Percentiles rank a stretch among this genome's conserved stretches.
These are phyloP conservation scores for Ceratobasidium sp. DNA, from an alignment of 1,284 basidiomycete species.

Conservation along the genomic window DNA sequence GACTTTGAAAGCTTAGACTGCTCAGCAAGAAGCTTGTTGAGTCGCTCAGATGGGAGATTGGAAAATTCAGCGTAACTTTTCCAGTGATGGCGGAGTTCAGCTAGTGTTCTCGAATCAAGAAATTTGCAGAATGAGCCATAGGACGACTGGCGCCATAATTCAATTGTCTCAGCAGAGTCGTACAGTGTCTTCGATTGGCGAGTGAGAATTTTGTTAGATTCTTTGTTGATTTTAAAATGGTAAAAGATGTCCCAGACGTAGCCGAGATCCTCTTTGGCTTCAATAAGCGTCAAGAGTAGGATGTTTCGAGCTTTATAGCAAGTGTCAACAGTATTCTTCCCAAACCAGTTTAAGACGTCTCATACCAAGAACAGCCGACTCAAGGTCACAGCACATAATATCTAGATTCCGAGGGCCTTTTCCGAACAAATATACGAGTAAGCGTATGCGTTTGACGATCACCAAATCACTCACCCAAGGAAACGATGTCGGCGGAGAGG, in stretches of 20 bases:
- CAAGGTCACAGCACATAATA: constrained; percentile 71
- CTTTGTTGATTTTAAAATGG: too few species aligned
- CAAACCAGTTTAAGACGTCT: neutral
- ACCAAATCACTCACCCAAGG: neutral
- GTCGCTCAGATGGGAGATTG: constrained; percentile 45
- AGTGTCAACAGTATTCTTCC: neutral
- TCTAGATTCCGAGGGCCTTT: constrained; percentile 62
- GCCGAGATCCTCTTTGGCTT: constrained; percentile 54
- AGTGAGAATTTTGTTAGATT: constrained; percentile 59
- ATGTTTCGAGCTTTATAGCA: constrained; percentile 62
- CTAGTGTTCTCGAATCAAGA: constrained; percentile 60
- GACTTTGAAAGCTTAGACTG: constrained; percentile 46
- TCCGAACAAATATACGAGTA: constrained; percentile 47
- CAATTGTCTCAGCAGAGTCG: constrained; percentile 56
- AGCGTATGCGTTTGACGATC: constrained; percentile 38
- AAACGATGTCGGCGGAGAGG: neutral
- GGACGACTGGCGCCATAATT: constrained; percentile 62
- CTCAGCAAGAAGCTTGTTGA: neutral
- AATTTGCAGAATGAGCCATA: constrained; percentile 62
- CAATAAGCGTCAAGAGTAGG: constrained; percentile 57
- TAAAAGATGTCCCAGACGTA: too few species aligned
- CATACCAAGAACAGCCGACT: constrained; percentile 70
- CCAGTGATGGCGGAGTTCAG: constrained; percentile 63
- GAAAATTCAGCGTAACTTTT: constrained; percentile 56
- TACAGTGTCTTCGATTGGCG: constrained; percentile 65